Conservation (phyloP, 352 stramenopile species). For the Phytophthora tubulina region DNA sequence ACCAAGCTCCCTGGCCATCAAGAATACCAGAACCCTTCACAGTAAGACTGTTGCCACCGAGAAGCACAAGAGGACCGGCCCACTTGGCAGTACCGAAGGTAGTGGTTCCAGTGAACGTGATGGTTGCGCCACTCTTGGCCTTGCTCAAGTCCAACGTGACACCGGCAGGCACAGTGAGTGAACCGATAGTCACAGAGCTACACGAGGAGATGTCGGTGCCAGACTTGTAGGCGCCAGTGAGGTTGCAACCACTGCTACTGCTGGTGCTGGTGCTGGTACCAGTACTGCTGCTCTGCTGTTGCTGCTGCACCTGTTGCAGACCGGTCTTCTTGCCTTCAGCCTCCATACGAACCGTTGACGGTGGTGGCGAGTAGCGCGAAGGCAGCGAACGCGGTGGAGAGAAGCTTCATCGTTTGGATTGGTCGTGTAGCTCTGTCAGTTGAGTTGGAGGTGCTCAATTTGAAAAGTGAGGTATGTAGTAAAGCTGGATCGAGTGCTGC, state of each 20-base stretch:
- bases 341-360: background rate
- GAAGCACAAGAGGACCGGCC: slow-evolving; percentile 39
- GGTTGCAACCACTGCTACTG: slow-evolving; percentile 28
- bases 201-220: slow-evolving; percentile 42
- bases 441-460: slow-evolving; percentile 6
- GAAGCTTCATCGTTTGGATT: background rate
- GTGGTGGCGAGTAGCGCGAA: background rate
- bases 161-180: slow-evolving; percentile 20
- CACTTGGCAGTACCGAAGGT: slow-evolving; percentile 47
- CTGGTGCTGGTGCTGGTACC: slow-evolving; percentile 2
- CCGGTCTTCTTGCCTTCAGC: background rate
- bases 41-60: slow-evolving; percentile 38
- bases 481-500: too few species aligned
- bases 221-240: slow-evolving; percentile 32
- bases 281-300: background rate
- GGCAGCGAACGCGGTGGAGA: background rate
- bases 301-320: background rate
- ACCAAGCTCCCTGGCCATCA: slow-evolving; percentile 47
- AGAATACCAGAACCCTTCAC: slow-evolving; percentile 41
- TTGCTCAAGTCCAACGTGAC: slow-evolving; percentile 37
- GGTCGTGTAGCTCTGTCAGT: background rate
- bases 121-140: slow-evolving; percentile 36
- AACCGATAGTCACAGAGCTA: slow-evolving; percentile 39
- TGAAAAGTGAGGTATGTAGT: background rate
- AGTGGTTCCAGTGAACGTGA: slow-evolving; percentile 43